These are phyloP conservation scores for Melampsora larici-populina DNA, from an alignment of 1,284 basidiomycete species.

Conservation along the genomic window DNA sequence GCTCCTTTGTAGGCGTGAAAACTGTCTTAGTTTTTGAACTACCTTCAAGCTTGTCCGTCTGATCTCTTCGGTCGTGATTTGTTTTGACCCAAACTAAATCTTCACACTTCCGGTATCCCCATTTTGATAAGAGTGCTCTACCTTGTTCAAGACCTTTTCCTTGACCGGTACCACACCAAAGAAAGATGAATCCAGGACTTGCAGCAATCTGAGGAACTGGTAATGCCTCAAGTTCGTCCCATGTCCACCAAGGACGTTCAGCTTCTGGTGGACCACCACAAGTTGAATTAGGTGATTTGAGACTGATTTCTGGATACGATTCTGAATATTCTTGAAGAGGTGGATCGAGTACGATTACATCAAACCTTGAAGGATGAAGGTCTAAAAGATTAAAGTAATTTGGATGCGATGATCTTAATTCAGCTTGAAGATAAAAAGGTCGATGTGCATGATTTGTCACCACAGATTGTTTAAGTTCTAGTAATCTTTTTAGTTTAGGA, in stretches of 20 bases:
- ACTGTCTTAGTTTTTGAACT: conserved; percentile 54
- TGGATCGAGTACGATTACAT: conserved; percentile 87
- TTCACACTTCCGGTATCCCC: conserved; percentile 94
- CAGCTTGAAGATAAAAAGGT: conserved; percentile 60
- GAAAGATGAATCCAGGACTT: conserved; percentile 87
- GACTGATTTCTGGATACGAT: conserved; percentile 59
- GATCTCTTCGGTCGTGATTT: conserved; percentile 9
- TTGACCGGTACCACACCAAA: conserved; percentile 92
- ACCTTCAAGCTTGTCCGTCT: conserved; percentile 24
- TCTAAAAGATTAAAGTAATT: conserved; percentile 55
- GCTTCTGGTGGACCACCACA: conserved; percentile 14
- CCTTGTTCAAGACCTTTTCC: conserved; percentile 88
- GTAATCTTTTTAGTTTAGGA: conserved; percentile 78
- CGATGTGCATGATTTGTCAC: conserved; percentile 51
- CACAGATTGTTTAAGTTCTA: conserved; percentile 67
- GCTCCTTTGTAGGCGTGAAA: conserved; percentile 84
- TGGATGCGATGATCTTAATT: conserved; percentile 52
- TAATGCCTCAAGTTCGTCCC: conserved; percentile 74
- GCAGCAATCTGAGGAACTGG: conserved; percentile 80
- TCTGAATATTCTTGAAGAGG: conserved; percentile 60
- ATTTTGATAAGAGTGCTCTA: conserved; percentile 80
- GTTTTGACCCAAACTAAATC: conserved; percentile 68
- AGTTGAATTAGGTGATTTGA: neutral
- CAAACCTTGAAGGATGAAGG: conserved; percentile 72
- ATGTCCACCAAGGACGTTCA: conserved; percentile 61